Evolutionary conservation across 1,284 basidiomycete species (phyloP).

Genomic region (Irpex rosettiformis): DNA sequence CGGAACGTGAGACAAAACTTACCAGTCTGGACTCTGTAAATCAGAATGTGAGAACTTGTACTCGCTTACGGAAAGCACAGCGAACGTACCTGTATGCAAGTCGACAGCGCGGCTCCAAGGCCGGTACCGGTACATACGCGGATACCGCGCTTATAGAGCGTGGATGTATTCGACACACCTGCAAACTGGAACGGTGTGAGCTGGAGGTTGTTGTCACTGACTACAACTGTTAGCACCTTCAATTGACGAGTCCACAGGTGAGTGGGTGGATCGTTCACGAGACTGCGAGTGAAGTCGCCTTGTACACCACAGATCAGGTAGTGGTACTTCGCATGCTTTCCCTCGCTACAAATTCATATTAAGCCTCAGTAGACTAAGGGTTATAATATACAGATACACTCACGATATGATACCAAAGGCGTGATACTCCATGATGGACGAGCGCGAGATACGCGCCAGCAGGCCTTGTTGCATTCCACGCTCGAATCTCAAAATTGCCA

Average conservation of each 20-base stretch:
- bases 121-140: slow-evolving; percentile 44
- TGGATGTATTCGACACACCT: slow-evolving; percentile 41
- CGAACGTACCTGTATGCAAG: slow-evolving; percentile 34
- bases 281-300: slow-evolving; percentile 63
- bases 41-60: slow-evolving; percentile 3
- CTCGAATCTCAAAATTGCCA: slow-evolving; percentile 61
- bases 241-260: slow-evolving; percentile 67
- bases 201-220: background rate
- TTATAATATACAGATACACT: slow-evolving; percentile 18
- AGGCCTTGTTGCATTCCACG: slow-evolving; percentile 73
- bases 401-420: slow-evolving; percentile 71
- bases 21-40: slow-evolving; percentile 57
- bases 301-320: slow-evolving; percentile 72
- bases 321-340: slow-evolving; percentile 56
- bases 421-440: slow-evolving; percentile 65
- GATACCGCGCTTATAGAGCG: slow-evolving; percentile 41
- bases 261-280: slow-evolving; percentile 59
- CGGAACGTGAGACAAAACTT: slow-evolving; percentile 22
- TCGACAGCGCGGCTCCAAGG: slow-evolving; percentile 41
- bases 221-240: slow-evolving; percentile 40
- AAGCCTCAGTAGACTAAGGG: background rate
- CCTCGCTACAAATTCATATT: slow-evolving; percentile 41
- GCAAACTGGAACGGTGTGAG: slow-evolving; percentile 30
- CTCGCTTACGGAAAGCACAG: background rate
- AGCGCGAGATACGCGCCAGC: slow-evolving; percentile 62